These are phyloP conservation scores for Scalesia atractyloides DNA, from an alignment of 129 eudicot genomes.

Conservation along the genomic window DNA sequence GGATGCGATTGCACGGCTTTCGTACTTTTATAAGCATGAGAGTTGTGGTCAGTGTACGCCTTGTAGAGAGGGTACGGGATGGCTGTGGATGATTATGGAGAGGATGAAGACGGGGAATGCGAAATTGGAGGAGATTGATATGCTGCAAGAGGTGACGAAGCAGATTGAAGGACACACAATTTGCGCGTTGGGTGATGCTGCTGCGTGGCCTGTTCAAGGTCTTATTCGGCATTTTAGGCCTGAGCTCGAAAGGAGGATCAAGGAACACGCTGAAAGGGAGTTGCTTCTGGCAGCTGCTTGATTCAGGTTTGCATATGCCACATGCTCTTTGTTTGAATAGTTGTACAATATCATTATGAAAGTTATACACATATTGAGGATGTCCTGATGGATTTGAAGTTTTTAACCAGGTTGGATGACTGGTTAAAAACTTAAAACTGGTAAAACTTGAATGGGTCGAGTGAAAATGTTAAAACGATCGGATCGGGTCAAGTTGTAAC, in stretches of 20 bases:
- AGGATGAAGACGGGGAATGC: slow-evolving; percentile 95
- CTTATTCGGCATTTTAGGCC: slow-evolving; percentile 97
- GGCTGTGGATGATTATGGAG: slow-evolving; percentile 99
- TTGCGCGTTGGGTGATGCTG: slow-evolving; percentile 97
- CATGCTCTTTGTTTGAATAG: slow-evolving; percentile 4
- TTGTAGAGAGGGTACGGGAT: slow-evolving; percentile 95
- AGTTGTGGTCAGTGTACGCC: slow-evolving; percentile 99
- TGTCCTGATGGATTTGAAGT: too few relatives aligned
- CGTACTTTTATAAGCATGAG: slow-evolving; percentile 93
- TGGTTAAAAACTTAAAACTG: not conserved
- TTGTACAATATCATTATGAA: too few relatives aligned
- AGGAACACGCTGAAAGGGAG: slow-evolving; percentile 83
- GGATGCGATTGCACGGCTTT: slow-evolving; percentile 86
- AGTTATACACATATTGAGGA: too few relatives aligned
- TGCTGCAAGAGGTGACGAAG: slow-evolving; percentile 93
- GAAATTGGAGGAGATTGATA: slow-evolving; percentile 92
- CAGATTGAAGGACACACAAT: slow-evolving; percentile 98
- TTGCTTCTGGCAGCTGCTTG: slow-evolving; percentile 73
- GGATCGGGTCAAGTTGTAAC: not conserved
- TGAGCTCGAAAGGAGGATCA: slow-evolving; percentile 89
- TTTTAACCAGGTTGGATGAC: too few relatives aligned
- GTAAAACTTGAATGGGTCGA: not conserved
- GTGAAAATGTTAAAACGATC: not conserved
- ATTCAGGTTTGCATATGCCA: slow-evolving; percentile 46
- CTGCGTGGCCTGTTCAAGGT: slow-evolving; percentile 99